Evolutionary conservation across 768 basidiomycete genomes (phyloP).

Genomic region (Serendipita sp.): DNA sequence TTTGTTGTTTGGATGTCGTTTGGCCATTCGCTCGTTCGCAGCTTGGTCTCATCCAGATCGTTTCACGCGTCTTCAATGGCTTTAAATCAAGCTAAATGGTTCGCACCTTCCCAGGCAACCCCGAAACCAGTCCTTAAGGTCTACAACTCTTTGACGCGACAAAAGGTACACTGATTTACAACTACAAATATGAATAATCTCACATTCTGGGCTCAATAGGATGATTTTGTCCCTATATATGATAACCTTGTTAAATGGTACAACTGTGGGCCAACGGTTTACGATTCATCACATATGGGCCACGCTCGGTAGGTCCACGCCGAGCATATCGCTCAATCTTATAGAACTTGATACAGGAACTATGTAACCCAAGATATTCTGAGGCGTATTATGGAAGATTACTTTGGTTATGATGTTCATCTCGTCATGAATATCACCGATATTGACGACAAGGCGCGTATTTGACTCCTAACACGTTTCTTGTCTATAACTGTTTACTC

Average conservation of each 20-base stretch:
- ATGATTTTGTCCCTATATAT: conserved; percentile 49
- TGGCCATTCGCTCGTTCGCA: background rate
- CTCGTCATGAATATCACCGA: conserved; percentile 99
- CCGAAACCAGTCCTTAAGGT: conserved; percentile 60
- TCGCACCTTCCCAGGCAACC: conserved; percentile 26
- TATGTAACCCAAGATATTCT: conserved; percentile 92
- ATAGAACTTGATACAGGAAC: conserved; percentile 38
- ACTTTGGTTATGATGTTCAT: conserved; percentile 94
- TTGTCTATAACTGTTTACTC: conserved; percentile 6
- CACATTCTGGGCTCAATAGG: conserved; percentile 25
- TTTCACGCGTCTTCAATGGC: conserved; percentile 1
- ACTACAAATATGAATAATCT: background rate
- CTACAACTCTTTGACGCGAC: conserved; percentile 84
- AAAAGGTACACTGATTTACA: conserved; percentile 42
- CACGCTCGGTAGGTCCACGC: conserved; percentile 61
- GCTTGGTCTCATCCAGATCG: background rate
- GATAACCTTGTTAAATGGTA: conserved; percentile 89
- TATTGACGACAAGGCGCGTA: conserved; percentile 88
- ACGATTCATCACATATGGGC: conserved; percentile 96
- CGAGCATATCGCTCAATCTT: background rate
- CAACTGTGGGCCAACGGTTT: conserved; percentile 97
- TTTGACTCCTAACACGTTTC: background rate
- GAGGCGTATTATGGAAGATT: conserved; percentile 79
- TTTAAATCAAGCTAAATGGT: conserved; percentile 26
- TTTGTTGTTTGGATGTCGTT: background rate